phyloP scores from a whole-genome alignment of 108 stramenopile species.

The Seminavis robusta region DNA sequence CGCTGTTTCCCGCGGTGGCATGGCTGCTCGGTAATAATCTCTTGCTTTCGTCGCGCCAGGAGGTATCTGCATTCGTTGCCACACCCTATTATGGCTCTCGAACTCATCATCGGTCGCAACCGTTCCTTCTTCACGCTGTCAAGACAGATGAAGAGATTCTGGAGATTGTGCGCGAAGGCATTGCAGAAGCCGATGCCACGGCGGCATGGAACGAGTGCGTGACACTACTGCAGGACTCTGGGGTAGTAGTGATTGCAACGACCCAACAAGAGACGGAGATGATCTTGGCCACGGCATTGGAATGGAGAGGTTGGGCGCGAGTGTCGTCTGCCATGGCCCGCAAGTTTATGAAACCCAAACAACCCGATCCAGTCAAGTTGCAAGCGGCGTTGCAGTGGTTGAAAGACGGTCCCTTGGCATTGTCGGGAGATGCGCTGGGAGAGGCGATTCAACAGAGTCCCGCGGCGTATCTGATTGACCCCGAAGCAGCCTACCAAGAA shows the following conservation, averaged over 20 bases:
- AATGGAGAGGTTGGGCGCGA: constrained; percentile 18
- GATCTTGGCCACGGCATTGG: constrained; percentile 2
- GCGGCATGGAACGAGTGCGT: too few relatives aligned
- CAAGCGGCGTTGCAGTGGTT: constrained; percentile 7
- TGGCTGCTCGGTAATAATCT: too few relatives aligned
- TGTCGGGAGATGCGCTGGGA: background rate
- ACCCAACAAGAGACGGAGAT: constrained; percentile 1
- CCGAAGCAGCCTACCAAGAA: background rate
- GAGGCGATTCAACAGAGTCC: background rate
- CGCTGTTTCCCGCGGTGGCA: too few relatives aligned
- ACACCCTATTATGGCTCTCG: too few relatives aligned
- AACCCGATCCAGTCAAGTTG: constrained; percentile 8
- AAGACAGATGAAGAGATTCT: too few relatives aligned
- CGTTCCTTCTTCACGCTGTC: too few relatives aligned
- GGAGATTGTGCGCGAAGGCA: too few relatives aligned
- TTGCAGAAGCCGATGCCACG: too few relatives aligned
- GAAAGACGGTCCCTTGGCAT: background rate
- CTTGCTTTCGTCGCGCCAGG: too few relatives aligned
- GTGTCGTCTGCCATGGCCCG: background rate
- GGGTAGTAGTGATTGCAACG: background rate
- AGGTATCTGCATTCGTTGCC: too few relatives aligned
- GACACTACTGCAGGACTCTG: too few relatives aligned
- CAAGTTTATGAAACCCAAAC: constrained; percentile 1
- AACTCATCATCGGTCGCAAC: too few relatives aligned
- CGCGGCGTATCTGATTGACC: constrained; percentile 3